These are phyloP conservation scores for Allium fistulosum DNA, from an alignment of 106 monocot species.

Conservation along the genomic window DNA sequence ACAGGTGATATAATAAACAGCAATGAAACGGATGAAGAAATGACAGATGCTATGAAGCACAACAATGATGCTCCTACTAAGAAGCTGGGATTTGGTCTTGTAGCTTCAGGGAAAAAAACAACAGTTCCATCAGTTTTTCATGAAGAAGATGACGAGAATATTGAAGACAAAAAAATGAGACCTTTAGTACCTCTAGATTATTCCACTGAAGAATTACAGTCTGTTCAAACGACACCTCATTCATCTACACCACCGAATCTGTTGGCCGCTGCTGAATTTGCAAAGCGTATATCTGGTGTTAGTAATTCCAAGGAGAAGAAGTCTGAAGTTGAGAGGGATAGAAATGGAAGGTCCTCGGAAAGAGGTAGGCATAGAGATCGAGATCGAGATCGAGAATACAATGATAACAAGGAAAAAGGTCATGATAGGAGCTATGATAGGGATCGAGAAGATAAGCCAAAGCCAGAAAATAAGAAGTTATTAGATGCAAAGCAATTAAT, in stretches of 20 bases:
- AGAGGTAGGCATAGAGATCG: constrained; percentile 51
- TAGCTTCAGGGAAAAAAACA: constrained; percentile 68
- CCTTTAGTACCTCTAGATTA: constrained; percentile 97
- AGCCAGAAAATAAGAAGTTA: constrained; percentile 74
- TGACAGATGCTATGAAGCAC: constrained; percentile 31
- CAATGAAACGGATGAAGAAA: constrained; percentile 22
- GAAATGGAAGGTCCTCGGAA: constrained; percentile 41
- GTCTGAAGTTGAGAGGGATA: constrained; percentile 45
- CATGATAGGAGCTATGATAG: constrained; percentile 43
- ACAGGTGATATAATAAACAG: constrained; percentile 39
- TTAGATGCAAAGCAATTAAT: constrained; percentile 95
- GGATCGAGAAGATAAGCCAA: constrained; percentile 45
- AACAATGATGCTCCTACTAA: constrained; percentile 44
- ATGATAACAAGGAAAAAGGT: constrained; percentile 49
- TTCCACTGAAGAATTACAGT: constrained; percentile 83
- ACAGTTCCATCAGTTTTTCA: constrained; percentile 84
- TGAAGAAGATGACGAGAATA: constrained; percentile 84
- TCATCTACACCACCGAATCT: constrained; percentile 45
- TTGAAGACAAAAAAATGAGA: constrained; percentile 87
- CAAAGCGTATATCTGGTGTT: constrained; percentile 60
- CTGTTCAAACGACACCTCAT: constrained; percentile 31
- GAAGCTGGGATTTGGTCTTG: constrained; percentile 86
- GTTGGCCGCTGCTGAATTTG: constrained; percentile 86
- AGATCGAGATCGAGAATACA: constrained; percentile 37
- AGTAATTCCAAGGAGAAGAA: constrained; percentile 76